Evolutionary conservation across 75 land plant species (phyloP).

Genomic region (Azolla pinnata): DNA sequence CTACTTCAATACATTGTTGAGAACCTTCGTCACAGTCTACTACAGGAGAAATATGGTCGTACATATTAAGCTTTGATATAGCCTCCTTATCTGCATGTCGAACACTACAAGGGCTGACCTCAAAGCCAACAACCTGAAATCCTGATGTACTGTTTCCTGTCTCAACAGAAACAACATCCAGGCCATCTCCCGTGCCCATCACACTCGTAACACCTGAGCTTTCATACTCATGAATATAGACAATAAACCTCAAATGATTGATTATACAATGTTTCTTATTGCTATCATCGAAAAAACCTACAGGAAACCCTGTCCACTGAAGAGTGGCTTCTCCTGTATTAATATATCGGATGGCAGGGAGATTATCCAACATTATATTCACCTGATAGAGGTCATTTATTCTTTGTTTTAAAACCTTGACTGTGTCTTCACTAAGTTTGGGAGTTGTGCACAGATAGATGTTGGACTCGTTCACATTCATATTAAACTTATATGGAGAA

Average conservation of each 20-base stretch:
- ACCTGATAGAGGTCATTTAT: slow-evolving; percentile 39
- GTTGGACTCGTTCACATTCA: slow-evolving; percentile 16
- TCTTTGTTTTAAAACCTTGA: slow-evolving; percentile 25
- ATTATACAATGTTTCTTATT: slow-evolving; percentile 20
- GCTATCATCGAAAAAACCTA: slow-evolving; percentile 19
- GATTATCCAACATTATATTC: slow-evolving; percentile 37
- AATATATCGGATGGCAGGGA: slow-evolving; percentile 26
- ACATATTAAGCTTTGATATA: slow-evolving; percentile 7
- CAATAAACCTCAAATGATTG: slow-evolving; percentile 39
- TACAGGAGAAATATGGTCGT: slow-evolving; percentile 5
- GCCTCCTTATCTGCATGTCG: slow-evolving; percentile 5
- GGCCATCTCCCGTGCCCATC: slow-evolving; percentile 33
- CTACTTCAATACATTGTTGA: slow-evolving; percentile 9
- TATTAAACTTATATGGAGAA: slow-evolving; percentile 26
- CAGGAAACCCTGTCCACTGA: slow-evolving; percentile 37
- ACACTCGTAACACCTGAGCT: slow-evolving; percentile 16
- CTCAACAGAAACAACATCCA: slow-evolving; percentile 17
- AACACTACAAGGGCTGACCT: slow-evolving; percentile 32
- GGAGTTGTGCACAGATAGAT: slow-evolving; percentile 21
- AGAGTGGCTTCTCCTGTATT: slow-evolving; percentile 4
- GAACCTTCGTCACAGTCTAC: slow-evolving; percentile 4
- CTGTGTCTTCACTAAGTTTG: slow-evolving; percentile 7
- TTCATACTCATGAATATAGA: slow-evolving; percentile 31
- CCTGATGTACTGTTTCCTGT: slow-evolving; percentile 5
- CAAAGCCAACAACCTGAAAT: slow-evolving; percentile 36